Evolutionary conservation across 768 basidiomycete species (phyloP).

Genomic region (Leucocoprinus sp.): DNA sequence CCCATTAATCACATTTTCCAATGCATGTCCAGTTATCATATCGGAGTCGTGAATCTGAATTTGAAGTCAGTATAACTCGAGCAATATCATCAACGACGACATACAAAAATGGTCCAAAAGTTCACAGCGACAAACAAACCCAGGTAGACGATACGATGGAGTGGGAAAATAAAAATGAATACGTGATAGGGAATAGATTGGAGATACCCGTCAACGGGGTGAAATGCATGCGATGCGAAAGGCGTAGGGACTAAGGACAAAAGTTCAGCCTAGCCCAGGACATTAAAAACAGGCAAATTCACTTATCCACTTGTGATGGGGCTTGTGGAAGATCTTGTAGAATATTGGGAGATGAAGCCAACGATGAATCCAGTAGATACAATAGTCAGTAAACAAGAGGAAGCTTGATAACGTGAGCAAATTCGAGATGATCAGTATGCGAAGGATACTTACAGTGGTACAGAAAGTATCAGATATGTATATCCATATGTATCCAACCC

Average conservation of each 20-base stretch:
- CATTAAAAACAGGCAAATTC: slow-evolving; percentile 21
- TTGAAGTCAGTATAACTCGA: neutral
- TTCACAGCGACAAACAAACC: slow-evolving; percentile 87
- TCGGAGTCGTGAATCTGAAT: slow-evolving; percentile 94
- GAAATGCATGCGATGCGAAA: slow-evolving; percentile 96
- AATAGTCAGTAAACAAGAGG: slow-evolving; percentile 64
- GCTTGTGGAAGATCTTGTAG: slow-evolving; percentile 93
- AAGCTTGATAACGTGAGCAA: slow-evolving; percentile 18
- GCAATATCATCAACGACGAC: slow-evolving; percentile 19
- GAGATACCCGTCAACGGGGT: slow-evolving; percentile 88
- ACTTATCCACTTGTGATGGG: slow-evolving; percentile 99
- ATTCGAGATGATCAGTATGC: slow-evolving; percentile 1
- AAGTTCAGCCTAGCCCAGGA: slow-evolving; percentile 4
- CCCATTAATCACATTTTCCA: slow-evolving; percentile 93
- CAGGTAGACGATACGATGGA: slow-evolving; percentile 81
- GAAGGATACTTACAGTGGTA: slow-evolving; percentile 50
- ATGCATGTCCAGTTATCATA: slow-evolving; percentile 88
- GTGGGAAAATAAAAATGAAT: slow-evolving; percentile 83
- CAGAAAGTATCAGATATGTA: slow-evolving; percentile 57
- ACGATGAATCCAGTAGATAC: slow-evolving; percentile 97
- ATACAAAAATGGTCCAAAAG: slow-evolving; percentile 85
- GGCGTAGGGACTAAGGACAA: slow-evolving; percentile 78
- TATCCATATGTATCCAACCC: slow-evolving; percentile 75
- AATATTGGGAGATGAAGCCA: slow-evolving; percentile 74
- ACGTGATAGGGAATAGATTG: slow-evolving; percentile 96